These are phyloP conservation scores for Dalbergia cultrata DNA, from an alignment of 306 rosid genomes.

Conservation along the genomic window DNA sequence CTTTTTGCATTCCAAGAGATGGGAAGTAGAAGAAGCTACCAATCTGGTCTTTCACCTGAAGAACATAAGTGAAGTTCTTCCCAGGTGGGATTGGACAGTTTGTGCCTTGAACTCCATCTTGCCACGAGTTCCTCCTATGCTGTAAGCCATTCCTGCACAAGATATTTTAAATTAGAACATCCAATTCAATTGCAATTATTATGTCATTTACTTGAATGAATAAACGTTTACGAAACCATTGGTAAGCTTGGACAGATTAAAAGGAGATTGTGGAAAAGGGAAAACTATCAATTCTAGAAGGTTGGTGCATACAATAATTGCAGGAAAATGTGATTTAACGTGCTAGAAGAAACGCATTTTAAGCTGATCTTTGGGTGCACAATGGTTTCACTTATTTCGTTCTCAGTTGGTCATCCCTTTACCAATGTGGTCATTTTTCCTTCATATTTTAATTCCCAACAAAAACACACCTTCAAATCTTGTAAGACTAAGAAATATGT, in stretches of 20 bases:
- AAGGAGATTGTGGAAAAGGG: neutral
- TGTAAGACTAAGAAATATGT: neutral
- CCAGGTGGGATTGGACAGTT: constrained; percentile 73
- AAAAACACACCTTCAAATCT: neutral
- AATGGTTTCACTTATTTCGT: neutral
- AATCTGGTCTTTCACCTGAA: constrained; percentile 74
- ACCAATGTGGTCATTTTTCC: neutral
- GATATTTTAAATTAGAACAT: neutral
- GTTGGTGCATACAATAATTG: neutral
- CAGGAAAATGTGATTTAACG: no score
- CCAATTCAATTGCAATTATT: neutral
- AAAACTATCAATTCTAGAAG: neutral
- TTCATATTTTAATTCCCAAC: neutral
- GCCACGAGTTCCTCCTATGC: constrained; percentile 79
- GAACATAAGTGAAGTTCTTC: constrained; percentile 66
- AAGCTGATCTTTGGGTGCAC: no score
- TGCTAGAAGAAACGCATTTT: no score
- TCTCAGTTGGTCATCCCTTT: neutral
- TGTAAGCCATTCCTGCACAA: constrained; percentile 70
- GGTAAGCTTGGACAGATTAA: neutral
- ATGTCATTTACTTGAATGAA: neutral
- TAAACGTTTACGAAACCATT: neutral
- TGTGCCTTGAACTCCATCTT: constrained; percentile 72
- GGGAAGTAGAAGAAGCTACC: constrained; percentile 78
- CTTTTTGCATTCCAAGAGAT: constrained; percentile 73